phyloP scores from a whole-genome alignment of 163 green algal genomes.

The Coccomyxa subellipsoidea region DNA sequence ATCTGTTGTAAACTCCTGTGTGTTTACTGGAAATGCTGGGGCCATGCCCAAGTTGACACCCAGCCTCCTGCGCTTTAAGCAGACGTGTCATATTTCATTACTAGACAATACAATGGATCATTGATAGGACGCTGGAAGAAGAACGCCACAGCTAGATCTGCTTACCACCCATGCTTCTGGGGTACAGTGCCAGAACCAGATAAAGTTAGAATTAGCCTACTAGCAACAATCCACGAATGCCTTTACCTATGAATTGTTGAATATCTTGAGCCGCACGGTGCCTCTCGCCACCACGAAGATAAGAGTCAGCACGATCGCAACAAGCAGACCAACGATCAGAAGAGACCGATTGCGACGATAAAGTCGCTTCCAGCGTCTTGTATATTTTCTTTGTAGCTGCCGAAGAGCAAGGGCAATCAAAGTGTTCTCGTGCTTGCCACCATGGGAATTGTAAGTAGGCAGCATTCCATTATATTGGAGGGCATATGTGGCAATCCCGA shows the following conservation, averaged over 20 bases:
- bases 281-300: background rate
- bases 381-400: background rate
- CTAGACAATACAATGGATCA: too few species aligned
- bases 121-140: too few species aligned
- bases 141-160: too few species aligned
- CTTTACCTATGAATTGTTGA: too few species aligned
- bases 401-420: background rate
- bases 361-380: background rate
- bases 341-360: background rate
- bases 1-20: background rate
- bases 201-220: too few species aligned
- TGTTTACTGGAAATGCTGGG: background rate
- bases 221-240: too few species aligned
- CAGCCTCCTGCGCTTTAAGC: background rate
- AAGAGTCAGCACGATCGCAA: background rate
- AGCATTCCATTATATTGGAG: background rate
- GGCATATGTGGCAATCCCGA: too few species aligned
- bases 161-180: too few species aligned
- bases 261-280: background rate
- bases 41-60: background rate
- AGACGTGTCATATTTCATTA: too few species aligned
- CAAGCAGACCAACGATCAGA: background rate
- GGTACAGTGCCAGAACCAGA: too few species aligned
- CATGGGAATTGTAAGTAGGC: background rate
- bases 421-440: background rate